Percentiles rank a stretch among this genome's conserved stretches.
Conservation (phyloP, 306 rosid species). For the Hippophae gyantsensis region DNA sequence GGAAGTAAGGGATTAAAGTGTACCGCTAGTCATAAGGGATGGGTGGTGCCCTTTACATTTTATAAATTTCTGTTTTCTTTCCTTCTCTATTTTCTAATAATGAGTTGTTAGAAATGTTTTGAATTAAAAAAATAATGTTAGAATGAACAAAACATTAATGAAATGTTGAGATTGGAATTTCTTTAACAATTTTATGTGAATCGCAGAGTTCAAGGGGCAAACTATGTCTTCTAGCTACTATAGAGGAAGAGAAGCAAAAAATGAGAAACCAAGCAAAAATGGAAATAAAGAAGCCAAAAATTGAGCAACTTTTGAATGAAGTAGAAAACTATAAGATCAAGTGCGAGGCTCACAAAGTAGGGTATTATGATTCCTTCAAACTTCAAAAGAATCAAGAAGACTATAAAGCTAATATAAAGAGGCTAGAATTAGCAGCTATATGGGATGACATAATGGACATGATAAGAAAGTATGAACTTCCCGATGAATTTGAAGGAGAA, state of each 20-base stretch:
- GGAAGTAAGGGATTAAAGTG: too few species aligned
- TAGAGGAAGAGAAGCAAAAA: constrained; percentile 40
- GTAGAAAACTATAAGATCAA: constrained; percentile 27
- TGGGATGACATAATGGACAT: constrained; percentile 69
- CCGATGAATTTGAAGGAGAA: constrained; percentile 60
- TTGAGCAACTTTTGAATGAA: not conserved
- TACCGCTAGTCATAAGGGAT: too few species aligned
- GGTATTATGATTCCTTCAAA: constrained; percentile 67
- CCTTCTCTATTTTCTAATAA: too few species aligned
- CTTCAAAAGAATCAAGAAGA: constrained; percentile 37
- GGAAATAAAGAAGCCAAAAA: constrained; percentile 5
- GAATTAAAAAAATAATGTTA: not conserved
- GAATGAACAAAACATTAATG: not conserved
- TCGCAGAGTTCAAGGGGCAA: constrained; percentile 56
- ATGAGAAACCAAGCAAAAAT: constrained; percentile 23
- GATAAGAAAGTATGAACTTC: constrained; percentile 57
- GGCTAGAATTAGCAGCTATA: constrained; percentile 55
- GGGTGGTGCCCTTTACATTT: too few species aligned
- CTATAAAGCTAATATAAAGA: constrained; percentile 60
- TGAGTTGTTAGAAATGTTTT: not conserved
- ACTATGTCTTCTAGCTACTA: constrained; percentile 62
- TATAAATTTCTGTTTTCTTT: not conserved
- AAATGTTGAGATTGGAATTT: too few species aligned
- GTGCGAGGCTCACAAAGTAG: constrained; percentile 17
- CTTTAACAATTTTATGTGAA: not conserved